These are phyloP conservation scores for Schizonepeta tenuifolia DNA, from an alignment of 257 asterid genomes.

Conservation along the genomic window DNA sequence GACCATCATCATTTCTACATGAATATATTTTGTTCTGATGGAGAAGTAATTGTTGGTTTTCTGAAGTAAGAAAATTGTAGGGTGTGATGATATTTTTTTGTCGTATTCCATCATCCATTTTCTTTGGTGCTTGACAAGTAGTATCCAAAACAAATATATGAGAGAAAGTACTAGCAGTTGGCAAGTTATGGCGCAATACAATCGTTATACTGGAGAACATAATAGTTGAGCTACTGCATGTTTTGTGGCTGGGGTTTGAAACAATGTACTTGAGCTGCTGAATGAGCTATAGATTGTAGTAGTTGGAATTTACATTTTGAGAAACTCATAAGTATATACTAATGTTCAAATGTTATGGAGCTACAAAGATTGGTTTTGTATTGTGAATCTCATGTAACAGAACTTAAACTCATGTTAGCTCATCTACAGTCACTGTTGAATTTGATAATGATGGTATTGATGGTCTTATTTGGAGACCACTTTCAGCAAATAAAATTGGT, in stretches of 20 bases:
- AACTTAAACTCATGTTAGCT: slow-evolving; percentile 39
- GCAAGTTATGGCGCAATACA: too few species aligned
- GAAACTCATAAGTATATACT: not conserved
- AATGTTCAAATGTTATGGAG: not conserved
- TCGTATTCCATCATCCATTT: not conserved
- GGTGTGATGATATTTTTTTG: slow-evolving; percentile 14
- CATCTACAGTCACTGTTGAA: slow-evolving; percentile 70
- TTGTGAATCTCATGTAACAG: not conserved
- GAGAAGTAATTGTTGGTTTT: slow-evolving; percentile 14
- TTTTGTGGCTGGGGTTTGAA: too few species aligned
- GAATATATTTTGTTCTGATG: not conserved
- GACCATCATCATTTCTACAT: too few species aligned
- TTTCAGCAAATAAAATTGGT: slow-evolving; percentile 54
- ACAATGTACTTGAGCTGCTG: too few species aligned
- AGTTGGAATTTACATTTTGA: not conserved
- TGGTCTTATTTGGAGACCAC: slow-evolving; percentile 67
- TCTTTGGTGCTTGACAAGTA: too few species aligned
- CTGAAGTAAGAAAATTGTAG: too few species aligned
- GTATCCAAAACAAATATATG: too few species aligned
- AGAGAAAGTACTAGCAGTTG: too few species aligned
- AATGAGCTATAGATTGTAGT: too few species aligned
- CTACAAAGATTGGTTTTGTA: not conserved
- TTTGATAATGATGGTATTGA: slow-evolving; percentile 46
- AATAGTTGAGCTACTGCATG: too few species aligned
- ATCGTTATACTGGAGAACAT: too few species aligned